Conservation (phyloP, 106 monocot genomes). For the Dendrobium officinale region DNA sequence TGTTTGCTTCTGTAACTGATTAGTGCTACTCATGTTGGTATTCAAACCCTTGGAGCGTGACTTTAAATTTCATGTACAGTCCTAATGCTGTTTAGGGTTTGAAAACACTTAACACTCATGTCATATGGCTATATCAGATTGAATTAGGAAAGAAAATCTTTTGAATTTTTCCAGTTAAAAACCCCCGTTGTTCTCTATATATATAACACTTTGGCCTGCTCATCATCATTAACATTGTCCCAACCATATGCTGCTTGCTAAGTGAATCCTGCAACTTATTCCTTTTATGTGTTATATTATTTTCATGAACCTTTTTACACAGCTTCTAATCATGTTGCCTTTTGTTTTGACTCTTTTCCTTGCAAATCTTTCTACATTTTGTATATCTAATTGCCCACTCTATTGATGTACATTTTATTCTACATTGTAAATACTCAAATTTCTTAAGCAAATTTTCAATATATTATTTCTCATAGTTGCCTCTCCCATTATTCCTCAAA, state of each 20-base stretch:
- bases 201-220: background rate
- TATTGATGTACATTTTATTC: background rate
- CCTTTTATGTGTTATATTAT: background rate
- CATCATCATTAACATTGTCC: background rate
- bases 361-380: background rate
- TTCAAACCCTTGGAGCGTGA: background rate
- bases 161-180: background rate
- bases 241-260: background rate
- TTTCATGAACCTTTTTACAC: background rate
- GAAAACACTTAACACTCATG: background rate
- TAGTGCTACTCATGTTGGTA: background rate
- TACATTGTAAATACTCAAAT: background rate
- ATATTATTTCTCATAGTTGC: no score
- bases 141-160: background rate
- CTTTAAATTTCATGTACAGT: background rate
- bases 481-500: no score
- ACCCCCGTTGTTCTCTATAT: background rate
- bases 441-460: background rate
- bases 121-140: background rate
- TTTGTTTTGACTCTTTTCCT: background rate
- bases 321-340: background rate
- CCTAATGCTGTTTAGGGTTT: background rate
- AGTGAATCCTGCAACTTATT: background rate
- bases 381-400: background rate
- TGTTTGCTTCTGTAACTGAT: background rate